phyloP scores from a whole-genome alignment of 139 green algal genomes.

The Astrephomene gubernaculifera region DNA sequence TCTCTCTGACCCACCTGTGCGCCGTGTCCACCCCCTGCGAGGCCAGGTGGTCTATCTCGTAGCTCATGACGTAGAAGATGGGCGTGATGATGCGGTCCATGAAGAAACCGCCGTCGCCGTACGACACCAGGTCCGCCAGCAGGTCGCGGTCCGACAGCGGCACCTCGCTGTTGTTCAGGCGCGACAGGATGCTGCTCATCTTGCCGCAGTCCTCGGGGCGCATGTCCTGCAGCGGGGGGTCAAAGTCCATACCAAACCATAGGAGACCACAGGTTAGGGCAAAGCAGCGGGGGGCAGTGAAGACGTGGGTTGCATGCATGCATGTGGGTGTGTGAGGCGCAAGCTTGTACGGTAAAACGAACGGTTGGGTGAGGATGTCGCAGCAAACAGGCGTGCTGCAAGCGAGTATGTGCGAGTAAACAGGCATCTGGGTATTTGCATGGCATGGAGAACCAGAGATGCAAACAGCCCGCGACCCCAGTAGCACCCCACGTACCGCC shows the following conservation, averaged over 20 bases:
- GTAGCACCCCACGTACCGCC: not conserved
- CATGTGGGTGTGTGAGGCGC: too few relatives aligned
- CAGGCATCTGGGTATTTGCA: too few relatives aligned
- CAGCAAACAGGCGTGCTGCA: too few relatives aligned
- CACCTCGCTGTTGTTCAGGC: conserved; percentile 7
- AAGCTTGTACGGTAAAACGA: too few relatives aligned
- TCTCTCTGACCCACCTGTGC: conserved; percentile 6
- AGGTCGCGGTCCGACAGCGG: conserved; percentile 36
- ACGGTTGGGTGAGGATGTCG: too few relatives aligned
- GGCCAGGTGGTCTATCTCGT: conserved; percentile 46
- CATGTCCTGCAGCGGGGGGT: conserved; percentile 29
- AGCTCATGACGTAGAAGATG: conserved; percentile 53
- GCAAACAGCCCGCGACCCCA: too few relatives aligned
- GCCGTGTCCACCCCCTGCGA: conserved; percentile 29
- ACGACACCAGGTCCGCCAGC: conserved; percentile 67
- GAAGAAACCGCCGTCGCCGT: conserved; percentile 54
- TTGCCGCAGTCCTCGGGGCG: conserved; percentile 43
- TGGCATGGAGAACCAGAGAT: too few relatives aligned
- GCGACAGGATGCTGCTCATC: conserved; percentile 26
- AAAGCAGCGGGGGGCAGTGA: too few relatives aligned
- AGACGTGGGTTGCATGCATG: too few relatives aligned
- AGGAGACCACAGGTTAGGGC: too few relatives aligned
- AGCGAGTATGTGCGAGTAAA: too few relatives aligned
- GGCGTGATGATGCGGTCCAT: conserved; percentile 44
- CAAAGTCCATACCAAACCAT: too few relatives aligned